A percentile compares a stretch with the other conserved stretches of the same genome.
These are phyloP conservation scores for Plasmodium relictum DNA, from an alignment of 169 alveolate genomes.

Conservation along the genomic window DNA sequence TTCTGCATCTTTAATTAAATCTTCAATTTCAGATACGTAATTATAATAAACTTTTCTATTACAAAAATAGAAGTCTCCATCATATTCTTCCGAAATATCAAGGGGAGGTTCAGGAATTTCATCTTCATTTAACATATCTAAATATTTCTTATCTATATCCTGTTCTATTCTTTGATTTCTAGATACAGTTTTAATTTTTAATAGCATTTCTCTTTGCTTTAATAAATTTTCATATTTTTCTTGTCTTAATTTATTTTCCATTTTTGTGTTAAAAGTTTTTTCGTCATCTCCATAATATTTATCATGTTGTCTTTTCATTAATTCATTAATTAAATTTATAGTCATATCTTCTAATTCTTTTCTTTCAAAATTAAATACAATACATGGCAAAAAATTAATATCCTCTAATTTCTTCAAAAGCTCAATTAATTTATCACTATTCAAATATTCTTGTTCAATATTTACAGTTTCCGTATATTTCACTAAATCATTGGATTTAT, in stretches of 20 bases:
- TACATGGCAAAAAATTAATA: constrained; percentile 89
- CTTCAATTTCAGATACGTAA: constrained; percentile 85
- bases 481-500: constrained; percentile 59
- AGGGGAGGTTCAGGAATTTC: constrained; percentile 88
- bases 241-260: constrained; percentile 86
- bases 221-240: constrained; percentile 87
- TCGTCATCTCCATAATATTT: constrained; percentile 92
- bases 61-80: constrained; percentile 89
- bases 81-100: constrained; percentile 91
- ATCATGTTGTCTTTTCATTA: constrained; percentile 88
- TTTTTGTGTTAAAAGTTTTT: constrained; percentile 85
- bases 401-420: constrained; percentile 87
- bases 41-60: constrained; percentile 82
- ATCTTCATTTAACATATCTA: constrained; percentile 83
- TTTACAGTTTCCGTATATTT: constrained; percentile 77
- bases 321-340: constrained; percentile 80
- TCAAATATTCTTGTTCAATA: constrained; percentile 79
- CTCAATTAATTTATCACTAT: constrained; percentile 81
- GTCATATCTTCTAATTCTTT: constrained; percentile 88
- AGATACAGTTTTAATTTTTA: constrained; percentile 85
- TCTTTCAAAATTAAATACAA: constrained; percentile 91
- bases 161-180: constrained; percentile 91
- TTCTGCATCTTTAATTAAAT: constrained; percentile 83
- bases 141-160: constrained; percentile 85
- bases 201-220: constrained; percentile 87